A percentile compares a stretch with the other conserved stretches of the same genome.
phyloP scores from a whole-genome alignment of 2,329 filamentous ascomycete species.

The Cladosporium phlei region DNA sequence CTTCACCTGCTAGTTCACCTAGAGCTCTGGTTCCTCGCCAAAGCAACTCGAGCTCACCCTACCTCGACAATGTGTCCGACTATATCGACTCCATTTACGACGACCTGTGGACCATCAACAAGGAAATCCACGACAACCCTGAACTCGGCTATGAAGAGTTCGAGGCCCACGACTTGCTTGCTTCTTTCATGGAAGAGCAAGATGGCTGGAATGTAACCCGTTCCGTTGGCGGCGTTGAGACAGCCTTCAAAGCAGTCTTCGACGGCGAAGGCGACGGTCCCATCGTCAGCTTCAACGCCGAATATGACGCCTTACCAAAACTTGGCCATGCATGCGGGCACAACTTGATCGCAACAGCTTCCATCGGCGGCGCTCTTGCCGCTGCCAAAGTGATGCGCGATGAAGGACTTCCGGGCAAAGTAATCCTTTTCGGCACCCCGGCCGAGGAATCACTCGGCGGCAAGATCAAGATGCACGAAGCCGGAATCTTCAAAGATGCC shows the following conservation, averaged over 20 bases:
- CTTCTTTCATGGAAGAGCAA: slow-evolving; percentile 38
- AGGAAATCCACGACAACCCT: slow-evolving; percentile 31
- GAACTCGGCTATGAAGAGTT: slow-evolving; percentile 47
- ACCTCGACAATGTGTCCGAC: neutral
- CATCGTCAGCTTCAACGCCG: slow-evolving; percentile 22
- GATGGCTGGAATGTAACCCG: slow-evolving; percentile 21
- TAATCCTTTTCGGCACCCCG: slow-evolving; percentile 5
- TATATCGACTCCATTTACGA: slow-evolving; percentile 1
- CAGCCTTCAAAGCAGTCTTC: slow-evolving; percentile 6
- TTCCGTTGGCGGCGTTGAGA: slow-evolving; percentile 26
- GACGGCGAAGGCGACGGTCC: slow-evolving; percentile 39
- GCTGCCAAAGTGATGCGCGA: slow-evolving; percentile 4
- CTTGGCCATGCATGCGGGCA: slow-evolving; percentile 4
- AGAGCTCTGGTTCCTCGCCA: neutral
- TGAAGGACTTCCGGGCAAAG: neutral
- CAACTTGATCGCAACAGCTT: slow-evolving; percentile 2
- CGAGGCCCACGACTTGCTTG: slow-evolving; percentile 49
- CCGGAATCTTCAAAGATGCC: slow-evolving; percentile 3
- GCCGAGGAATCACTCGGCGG: slow-evolving; percentile 12
- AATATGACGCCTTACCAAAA: slow-evolving; percentile 18
- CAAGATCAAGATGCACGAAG: slow-evolving; percentile 13
- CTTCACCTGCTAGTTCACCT: neutral
- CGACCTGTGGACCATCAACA: slow-evolving; percentile 4
- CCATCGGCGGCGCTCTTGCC: neutral
- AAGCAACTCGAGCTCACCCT: slow-evolving; percentile 1